Evolutionary conservation across 1,284 basidiomycete genomes (phyloP).

Genomic region (Pholiota adiposa): DNA sequence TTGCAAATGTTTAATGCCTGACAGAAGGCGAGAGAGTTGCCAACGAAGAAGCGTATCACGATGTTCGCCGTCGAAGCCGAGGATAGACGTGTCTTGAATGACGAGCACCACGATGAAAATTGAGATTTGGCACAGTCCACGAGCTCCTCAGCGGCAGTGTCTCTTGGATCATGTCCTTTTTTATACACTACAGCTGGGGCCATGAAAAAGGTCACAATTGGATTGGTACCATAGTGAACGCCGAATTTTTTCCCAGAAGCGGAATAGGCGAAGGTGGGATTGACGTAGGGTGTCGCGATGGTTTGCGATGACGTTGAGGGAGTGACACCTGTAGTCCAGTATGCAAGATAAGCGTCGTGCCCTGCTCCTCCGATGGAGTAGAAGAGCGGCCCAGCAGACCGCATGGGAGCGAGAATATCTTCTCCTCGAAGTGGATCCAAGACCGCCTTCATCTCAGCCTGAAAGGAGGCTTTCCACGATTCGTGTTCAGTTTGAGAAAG

Average conservation of each 20-base stretch:
- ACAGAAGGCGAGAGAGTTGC: constrained; percentile 31
- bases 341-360: constrained; percentile 30
- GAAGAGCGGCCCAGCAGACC: constrained; percentile 43
- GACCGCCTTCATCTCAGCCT: constrained; percentile 19
- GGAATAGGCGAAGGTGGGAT: constrained; percentile 47
- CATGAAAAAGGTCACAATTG: constrained; percentile 51
- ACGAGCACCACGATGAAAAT: constrained; percentile 41
- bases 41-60: constrained; percentile 39
- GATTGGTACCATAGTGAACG: constrained; percentile 52
- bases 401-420: neutral
- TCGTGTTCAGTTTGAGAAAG: constrained; percentile 21
- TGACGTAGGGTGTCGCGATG: constrained; percentile 37
- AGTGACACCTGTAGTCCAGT: constrained; percentile 51
- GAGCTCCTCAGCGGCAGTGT: constrained; percentile 21
- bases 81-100: constrained; percentile 30
- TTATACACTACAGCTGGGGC: constrained; percentile 38
- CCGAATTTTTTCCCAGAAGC: constrained; percentile 42
- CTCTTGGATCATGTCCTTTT: neutral
- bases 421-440: neutral
- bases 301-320: constrained; percentile 25
- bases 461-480: constrained; percentile 16
- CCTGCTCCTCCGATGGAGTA: constrained; percentile 23
- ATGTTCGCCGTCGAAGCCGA: constrained; percentile 8
- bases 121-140: constrained; percentile 35
- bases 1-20: constrained; percentile 29